A percentile compares a stretch with the other conserved stretches of the same genome.
These are phyloP conservation scores for Xylaria sp. DNA, from an alignment of 2,329 filamentous ascomycete genomes.

Conservation along the genomic window DNA sequence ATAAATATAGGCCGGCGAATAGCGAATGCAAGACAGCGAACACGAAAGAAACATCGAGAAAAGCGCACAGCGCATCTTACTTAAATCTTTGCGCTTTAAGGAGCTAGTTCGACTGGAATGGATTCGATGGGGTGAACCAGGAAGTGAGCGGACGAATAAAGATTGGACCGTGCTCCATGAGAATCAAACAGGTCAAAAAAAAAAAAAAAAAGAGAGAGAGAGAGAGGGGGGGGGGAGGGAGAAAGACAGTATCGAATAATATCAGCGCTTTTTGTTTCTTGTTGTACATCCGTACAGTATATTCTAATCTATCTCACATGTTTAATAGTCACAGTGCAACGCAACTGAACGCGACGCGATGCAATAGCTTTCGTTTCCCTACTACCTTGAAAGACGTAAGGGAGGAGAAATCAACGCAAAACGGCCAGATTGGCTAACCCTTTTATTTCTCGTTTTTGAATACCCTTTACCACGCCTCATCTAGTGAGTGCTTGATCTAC, in stretches of 20 bases:
- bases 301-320: slow-evolving; percentile 20
- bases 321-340: slow-evolving; percentile 8
- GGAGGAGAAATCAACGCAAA: background rate
- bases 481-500: background rate
- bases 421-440: background rate
- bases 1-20: background rate
- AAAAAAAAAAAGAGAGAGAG: no score
- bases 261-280: slow-evolving; percentile 5
- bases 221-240: no score
- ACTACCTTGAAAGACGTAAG: background rate
- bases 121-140: no score
- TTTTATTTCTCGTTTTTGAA: background rate
- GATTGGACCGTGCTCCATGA: no score
- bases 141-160: no score
- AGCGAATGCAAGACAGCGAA: background rate
- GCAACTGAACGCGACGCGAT: background rate
- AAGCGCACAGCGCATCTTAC: no score
- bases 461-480: background rate
- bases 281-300: slow-evolving; percentile 10
- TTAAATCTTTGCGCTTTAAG: background rate
- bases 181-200: no score
- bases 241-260: background rate
- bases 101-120: no score
- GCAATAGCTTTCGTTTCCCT: background rate
- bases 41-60: no score